Conservation (phyloP, 2,329 filamentous ascomycete genomes). For the Neopestalotiopsis sp. region DNA sequence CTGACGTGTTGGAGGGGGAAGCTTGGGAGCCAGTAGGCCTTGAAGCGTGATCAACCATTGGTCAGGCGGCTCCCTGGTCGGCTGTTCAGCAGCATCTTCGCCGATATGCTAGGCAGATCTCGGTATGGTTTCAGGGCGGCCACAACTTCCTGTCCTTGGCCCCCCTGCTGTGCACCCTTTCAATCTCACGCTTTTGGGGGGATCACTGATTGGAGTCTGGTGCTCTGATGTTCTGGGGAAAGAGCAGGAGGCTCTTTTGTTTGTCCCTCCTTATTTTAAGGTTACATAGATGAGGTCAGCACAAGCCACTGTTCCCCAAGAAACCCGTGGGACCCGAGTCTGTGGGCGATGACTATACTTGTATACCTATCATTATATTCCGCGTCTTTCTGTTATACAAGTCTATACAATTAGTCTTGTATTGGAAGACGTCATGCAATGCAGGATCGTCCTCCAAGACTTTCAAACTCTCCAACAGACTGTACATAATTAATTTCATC, state of each 20-base stretch:
- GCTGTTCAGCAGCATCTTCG: constrained; percentile 2
- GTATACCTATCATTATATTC: too few species aligned
- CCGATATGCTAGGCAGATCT: constrained; percentile 14
- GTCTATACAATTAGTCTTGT: too few species aligned
- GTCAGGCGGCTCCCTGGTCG: constrained; percentile 9
- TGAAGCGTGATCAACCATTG: constrained; percentile 7
- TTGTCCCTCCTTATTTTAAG: background rate
- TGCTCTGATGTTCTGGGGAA: background rate
- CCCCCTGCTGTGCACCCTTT: background rate
- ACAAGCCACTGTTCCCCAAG: background rate
- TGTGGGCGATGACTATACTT: background rate
- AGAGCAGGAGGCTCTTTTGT: background rate
- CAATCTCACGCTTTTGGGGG: background rate
- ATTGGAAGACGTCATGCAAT: too few species aligned
- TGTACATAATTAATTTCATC: background rate
- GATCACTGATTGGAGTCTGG: background rate
- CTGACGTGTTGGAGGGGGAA: background rate
- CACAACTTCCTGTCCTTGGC: background rate
- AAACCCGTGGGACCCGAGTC: background rate
- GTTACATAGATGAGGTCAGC: background rate
- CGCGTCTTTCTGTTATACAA: too few species aligned
- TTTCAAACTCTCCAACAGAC: too few species aligned
- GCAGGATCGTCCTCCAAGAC: too few species aligned
- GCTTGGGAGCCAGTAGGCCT: background rate
- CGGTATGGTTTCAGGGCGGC: constrained; percentile 17